These are phyloP conservation scores for Hamamelis virginiana DNA, from an alignment of 164 flowering plant species.

Conservation along the genomic window DNA sequence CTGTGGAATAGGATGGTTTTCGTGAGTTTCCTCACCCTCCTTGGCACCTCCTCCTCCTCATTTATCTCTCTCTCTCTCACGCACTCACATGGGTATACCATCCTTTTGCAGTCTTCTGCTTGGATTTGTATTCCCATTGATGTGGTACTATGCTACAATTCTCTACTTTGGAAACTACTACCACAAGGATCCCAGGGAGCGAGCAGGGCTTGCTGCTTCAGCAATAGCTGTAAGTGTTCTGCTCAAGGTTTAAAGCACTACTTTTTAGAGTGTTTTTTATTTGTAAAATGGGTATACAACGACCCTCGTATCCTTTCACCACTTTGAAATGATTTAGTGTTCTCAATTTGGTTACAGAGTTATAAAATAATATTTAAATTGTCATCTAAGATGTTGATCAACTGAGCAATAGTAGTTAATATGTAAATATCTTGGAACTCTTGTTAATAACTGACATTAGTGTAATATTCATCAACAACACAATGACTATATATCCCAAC, in stretches of 20 bases:
- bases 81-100: not conserved
- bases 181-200: constrained; percentile 46
- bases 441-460: no score
- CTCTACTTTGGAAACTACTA: constrained; percentile 47
- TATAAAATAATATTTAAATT: no score
- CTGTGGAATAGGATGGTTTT: constrained; percentile 58
- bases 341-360: no score
- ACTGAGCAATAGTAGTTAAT: no score
- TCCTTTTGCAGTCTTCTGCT: constrained; percentile 34
- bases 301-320: no score
- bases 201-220: constrained; percentile 50
- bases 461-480: no score
- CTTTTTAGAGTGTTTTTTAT: not conserved
- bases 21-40: constrained; percentile 30
- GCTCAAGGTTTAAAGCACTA: not conserved
- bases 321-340: no score
- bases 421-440: no score
- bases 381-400: no score
- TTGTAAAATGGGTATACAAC: not conserved
- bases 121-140: constrained; percentile 39
- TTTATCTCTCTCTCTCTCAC: not conserved
- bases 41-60: not conserved
- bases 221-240: constrained; percentile 42
- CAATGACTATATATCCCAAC: no score
- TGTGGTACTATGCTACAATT: constrained; percentile 50